phyloP scores from a whole-genome alignment of 2,329 filamentous ascomycete species.

The Zymoseptoria tritici region DNA sequence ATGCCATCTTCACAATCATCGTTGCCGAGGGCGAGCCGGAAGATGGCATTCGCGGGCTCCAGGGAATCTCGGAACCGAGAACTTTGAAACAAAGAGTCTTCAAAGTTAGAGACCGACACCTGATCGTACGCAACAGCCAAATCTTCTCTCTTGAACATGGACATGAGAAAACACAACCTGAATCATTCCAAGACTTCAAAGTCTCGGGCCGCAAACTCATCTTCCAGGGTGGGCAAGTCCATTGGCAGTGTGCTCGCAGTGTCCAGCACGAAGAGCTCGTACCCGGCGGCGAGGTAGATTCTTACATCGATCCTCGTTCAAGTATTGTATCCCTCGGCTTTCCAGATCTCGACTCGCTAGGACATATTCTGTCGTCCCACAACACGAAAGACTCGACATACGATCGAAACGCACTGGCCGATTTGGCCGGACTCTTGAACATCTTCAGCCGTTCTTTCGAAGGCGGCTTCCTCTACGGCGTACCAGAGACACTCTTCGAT shows the following conservation, averaged over 20 bases:
- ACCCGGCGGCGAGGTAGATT: neutral
- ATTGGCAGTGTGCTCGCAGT: neutral
- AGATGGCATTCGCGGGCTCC: neutral
- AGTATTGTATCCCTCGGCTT: neutral
- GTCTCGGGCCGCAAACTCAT: constrained; percentile 1
- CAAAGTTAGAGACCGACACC: neutral
- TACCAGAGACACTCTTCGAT: constrained; percentile 1
- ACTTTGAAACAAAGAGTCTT: neutral
- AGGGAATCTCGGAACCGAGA: neutral
- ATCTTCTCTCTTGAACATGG: neutral
- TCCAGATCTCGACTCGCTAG: neutral
- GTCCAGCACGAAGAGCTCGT: neutral
- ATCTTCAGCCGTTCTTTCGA: neutral
- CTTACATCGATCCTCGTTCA: neutral
- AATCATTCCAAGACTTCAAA: neutral
- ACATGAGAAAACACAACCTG: neutral
- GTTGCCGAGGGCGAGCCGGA: neutral
- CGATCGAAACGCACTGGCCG: neutral
- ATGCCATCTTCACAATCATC: neutral
- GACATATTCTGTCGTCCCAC: neutral
- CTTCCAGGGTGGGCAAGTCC: neutral
- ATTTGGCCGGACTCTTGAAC: neutral
- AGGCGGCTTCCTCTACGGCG: neutral
- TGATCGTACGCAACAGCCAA: neutral
- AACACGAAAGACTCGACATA: neutral